Base-by-base conservation (phyloP, 1,139 yeast genomes). In the Geotrichum klebahnii region DNA sequence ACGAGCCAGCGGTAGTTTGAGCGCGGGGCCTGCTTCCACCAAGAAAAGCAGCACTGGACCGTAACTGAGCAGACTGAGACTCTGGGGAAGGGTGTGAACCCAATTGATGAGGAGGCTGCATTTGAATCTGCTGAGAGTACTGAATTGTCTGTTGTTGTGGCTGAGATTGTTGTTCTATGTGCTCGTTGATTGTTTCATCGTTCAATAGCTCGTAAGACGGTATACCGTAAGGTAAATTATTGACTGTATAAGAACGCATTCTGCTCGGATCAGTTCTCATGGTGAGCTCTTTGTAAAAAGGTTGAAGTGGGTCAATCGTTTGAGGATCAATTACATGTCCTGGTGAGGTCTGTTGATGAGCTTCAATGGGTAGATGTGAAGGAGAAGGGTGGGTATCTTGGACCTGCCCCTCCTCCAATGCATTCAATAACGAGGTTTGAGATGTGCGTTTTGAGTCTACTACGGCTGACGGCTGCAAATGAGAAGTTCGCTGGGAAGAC, bases 171-270 rank as follows among this genome's bases (percentile, higher is more conserved):
- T 47, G 55, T 47, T 40, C 46, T 23, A 36, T 12, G 40, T 37
- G 32, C 45, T 41, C 42, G 23, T 31, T 39, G 14, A 31, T 32
- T 16, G 51, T 33, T 23, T 52, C 50, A 5, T 47, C 35, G 20
- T 41, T 39, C n/a, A 31, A 36, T 8, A 26, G 42, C 19, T 59
- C 60, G 29, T 56, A 58, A 41, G 56, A 53, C 41, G 60, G 48
- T 49, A 58, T 50, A 48, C 61, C 59, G 36, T 58, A 57, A 8
- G 65, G 66, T 34, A 62, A 55, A 40, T 62, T 60, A 50, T 62
- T 66, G 48, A 67, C 68, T 23, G 74, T 69, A 56, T 68, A 70
- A 5, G 72, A 67, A 14, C 74, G 60, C 44, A 70, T 61, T 22
- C 74, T 59, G 44, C 58, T 62, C 32, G 67, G 68, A 55, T 67